Conservation (phyloP, 768 basidiomycete species). For the Lentinula raphanica region DNA sequence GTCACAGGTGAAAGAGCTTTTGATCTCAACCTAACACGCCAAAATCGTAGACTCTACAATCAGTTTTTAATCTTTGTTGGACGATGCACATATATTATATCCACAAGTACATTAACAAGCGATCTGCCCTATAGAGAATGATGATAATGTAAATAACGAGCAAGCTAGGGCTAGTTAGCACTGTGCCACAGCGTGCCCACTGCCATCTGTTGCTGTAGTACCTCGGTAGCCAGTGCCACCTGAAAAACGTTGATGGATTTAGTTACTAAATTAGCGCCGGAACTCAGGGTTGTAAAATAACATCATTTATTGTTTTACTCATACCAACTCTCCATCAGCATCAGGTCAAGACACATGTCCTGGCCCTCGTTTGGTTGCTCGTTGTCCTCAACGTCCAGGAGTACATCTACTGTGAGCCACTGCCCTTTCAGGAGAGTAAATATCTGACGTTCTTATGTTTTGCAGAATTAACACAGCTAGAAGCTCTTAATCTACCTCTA, state of each 20-base stretch:
- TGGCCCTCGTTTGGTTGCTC: neutral
- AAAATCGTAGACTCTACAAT: neutral
- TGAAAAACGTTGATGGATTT: too few species aligned
- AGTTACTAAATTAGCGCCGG: neutral
- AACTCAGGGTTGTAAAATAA: neutral
- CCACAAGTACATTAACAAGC: neutral
- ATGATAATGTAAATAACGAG: neutral
- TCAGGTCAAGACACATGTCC: slow-evolving; percentile 7
- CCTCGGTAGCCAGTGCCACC: too few species aligned
- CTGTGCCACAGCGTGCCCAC: too few species aligned
- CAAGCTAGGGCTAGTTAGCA: too few species aligned
- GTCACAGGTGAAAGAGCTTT: slow-evolving; percentile 29
- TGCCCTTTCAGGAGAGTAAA: neutral
- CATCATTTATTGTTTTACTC: neutral
- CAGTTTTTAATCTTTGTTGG: neutral
- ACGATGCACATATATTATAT: neutral
- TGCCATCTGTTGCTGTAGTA: too few species aligned
- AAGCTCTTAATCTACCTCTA: slow-evolving; percentile 6
- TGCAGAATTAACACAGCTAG: slow-evolving; percentile 7
- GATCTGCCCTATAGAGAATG: neutral
- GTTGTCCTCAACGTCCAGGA: slow-evolving; percentile 9
- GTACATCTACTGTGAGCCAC: slow-evolving; percentile 7
- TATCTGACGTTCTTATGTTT: neutral
- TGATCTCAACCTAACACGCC: slow-evolving; percentile 23
- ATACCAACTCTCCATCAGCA: slow-evolving; percentile 5